phyloP scores from a whole-genome alignment of 2,329 filamentous ascomycete species.

The Elsinoe ampelina region DNA sequence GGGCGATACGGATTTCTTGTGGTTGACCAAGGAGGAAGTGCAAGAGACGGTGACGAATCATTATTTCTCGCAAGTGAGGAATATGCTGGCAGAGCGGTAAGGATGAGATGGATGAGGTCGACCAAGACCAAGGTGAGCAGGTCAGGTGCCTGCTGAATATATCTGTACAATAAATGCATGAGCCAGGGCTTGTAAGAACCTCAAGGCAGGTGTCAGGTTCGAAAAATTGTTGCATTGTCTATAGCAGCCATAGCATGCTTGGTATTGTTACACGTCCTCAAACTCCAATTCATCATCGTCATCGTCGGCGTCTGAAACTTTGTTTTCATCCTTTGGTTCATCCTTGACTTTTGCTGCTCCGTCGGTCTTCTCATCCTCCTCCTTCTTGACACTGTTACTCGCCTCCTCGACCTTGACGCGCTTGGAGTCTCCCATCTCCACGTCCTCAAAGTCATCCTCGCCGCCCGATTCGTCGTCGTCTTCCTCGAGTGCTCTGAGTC shows the following conservation, averaged over 20 bases:
- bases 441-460: slow-evolving; percentile 45
- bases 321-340: slow-evolving; percentile 17
- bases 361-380: slow-evolving; percentile 27
- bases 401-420: slow-evolving; percentile 23
- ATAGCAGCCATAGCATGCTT: not conserved
- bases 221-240: not conserved
- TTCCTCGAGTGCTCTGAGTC: slow-evolving; percentile 37
- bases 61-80: slow-evolving; percentile 68
- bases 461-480: slow-evolving; percentile 33
- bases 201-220: not conserved
- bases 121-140: too few relatives aligned
- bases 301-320: slow-evolving; percentile 33
- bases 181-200: not conserved
- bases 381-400: slow-evolving; percentile 31
- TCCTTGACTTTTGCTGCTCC: slow-evolving; percentile 15
- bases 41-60: slow-evolving; percentile 52
- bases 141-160: not conserved
- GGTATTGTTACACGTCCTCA: slow-evolving; percentile 30
- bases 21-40: slow-evolving; percentile 86
- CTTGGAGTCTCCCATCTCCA: slow-evolving; percentile 40
- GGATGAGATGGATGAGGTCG: too few relatives aligned
- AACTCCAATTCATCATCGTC: slow-evolving; percentile 42
- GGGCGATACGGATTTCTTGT: slow-evolving; percentile 75
- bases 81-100: slow-evolving; percentile 79
- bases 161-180: not conserved